A percentile compares a stretch with the other conserved stretches of the same genome.
These are phyloP conservation scores for Dentipellis fragilis DNA, from an alignment of 768 basidiomycete species.

Conservation along the genomic window DNA sequence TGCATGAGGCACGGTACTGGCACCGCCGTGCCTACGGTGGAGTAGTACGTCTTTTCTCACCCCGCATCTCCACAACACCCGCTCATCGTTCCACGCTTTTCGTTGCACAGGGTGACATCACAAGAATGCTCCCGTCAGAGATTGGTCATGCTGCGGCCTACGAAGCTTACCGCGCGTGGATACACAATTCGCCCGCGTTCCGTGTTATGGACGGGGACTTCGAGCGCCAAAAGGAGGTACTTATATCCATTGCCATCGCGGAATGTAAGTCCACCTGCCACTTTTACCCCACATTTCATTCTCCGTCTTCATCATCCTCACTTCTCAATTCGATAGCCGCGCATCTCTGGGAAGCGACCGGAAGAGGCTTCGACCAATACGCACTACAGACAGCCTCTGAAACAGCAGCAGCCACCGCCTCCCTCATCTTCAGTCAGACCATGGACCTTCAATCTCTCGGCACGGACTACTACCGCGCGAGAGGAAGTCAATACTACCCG, in stretches of 20 bases:
- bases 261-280: conserved; percentile 39
- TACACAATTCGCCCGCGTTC: conserved; percentile 43
- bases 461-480: conserved; percentile 3
- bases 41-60: conserved; percentile 27
- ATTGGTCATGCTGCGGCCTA: conserved; percentile 73
- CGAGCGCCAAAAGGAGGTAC: conserved; percentile 54
- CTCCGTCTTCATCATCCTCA: not conserved
- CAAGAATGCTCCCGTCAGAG: conserved; percentile 42
- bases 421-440: conserved; percentile 1
- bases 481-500: conserved; percentile 1
- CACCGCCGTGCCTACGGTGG: conserved; percentile 60
- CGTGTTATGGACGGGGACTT: conserved; percentile 45
- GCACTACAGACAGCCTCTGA: conserved; percentile 6
- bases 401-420: conserved; percentile 9
- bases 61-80: not conserved
- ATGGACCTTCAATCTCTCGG: conserved; percentile 4
- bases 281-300: too few species aligned
- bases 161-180: conserved; percentile 64
- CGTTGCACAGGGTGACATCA: conserved; percentile 36
- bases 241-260: conserved; percentile 59
- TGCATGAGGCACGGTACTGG: conserved; percentile 54
- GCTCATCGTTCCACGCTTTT: not conserved
- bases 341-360: conserved; percentile 42
- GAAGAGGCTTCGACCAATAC: conserved; percentile 23
- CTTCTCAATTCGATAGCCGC: conserved; percentile 31